These are phyloP conservation scores for Mycena galericulata DNA, from an alignment of 768 basidiomycete genomes.

Conservation along the genomic window DNA sequence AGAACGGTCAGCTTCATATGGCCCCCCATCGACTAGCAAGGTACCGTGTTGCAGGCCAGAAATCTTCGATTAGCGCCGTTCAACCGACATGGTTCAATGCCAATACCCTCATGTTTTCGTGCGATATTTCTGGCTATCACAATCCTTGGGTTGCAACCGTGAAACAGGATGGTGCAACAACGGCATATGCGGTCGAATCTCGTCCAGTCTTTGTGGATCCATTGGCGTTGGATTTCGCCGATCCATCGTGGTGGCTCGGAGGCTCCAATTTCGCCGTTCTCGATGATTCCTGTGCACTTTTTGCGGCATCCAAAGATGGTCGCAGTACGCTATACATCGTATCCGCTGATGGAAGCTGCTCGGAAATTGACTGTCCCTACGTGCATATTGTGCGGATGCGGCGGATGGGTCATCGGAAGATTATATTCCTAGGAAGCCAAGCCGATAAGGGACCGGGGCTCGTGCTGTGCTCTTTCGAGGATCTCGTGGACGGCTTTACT, in stretches of 20 bases:
- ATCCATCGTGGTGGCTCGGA: conserved; percentile 22
- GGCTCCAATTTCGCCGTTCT: conserved; percentile 19
- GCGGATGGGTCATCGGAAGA: conserved; percentile 36
- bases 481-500: neutral
- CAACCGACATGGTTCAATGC: conserved; percentile 18
- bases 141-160: conserved; percentile 56
- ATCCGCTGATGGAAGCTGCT: conserved; percentile 36
- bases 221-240: conserved; percentile 39
- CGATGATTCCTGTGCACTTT: conserved; percentile 14
- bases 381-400: conserved; percentile 42
- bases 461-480: conserved; percentile 1
- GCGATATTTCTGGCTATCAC: conserved; percentile 63
- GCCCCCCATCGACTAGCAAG: neutral
- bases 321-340: conserved; percentile 45
- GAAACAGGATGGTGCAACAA: neutral
- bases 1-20: neutral
- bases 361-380: conserved; percentile 44
- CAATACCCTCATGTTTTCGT: conserved; percentile 60
- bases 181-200: conserved; percentile 42
- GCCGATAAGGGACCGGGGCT: conserved; percentile 39
- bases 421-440: conserved; percentile 48
- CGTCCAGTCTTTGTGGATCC: neutral
- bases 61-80: conserved; percentile 9
- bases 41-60: conserved; percentile 1
- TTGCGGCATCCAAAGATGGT: conserved; percentile 46